Conservation (phyloP, 2,329 filamentous ascomycete species). For the Diaporthe capsici region DNA sequence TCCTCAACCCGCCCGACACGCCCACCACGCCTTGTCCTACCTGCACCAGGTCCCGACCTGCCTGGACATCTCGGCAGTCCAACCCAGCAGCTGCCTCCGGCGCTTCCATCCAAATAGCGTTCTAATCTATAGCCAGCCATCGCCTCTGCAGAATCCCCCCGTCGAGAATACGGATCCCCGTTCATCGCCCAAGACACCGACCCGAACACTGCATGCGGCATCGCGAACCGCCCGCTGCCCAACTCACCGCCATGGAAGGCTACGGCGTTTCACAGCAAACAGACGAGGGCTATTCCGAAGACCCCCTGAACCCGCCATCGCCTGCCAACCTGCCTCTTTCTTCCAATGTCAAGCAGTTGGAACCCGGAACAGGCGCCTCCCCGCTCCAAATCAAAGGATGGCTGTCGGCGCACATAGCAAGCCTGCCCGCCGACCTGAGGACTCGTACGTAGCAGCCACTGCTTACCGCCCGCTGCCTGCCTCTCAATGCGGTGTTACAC, state of each 20-base stretch:
- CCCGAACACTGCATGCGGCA: constrained; percentile 26
- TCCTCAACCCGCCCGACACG: constrained; percentile 23
- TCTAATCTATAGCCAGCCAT: constrained; percentile 3
- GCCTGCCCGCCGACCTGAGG: constrained; percentile 63
- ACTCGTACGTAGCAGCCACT: constrained; percentile 57
- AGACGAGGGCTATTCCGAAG: constrained; percentile 91
- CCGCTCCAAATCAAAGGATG: constrained; percentile 49
- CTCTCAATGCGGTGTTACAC: constrained; percentile 28
- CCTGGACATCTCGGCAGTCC: not conserved
- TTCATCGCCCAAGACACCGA: constrained; percentile 1
- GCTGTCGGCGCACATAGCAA: constrained; percentile 64
- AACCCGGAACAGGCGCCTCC: constrained; percentile 20
- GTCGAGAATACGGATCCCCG: not conserved
- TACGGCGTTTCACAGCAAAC: constrained; percentile 62
- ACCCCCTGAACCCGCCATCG: constrained; percentile 64
- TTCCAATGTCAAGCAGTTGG: constrained; percentile 45
- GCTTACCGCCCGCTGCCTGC: constrained; percentile 13
- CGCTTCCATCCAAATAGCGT: not conserved
- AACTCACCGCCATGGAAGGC: constrained; percentile 41
- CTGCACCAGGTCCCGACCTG: constrained; percentile 7
- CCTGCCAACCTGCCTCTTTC: constrained; percentile 48
- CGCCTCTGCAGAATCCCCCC: constrained; percentile 4
- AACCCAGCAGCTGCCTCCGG: not conserved
- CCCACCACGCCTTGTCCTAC: constrained; percentile 13
- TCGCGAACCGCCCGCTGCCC: constrained; percentile 44